Conservation (phyloP, 805 yeast species). For the Isabelozyma rhagii region DNA sequence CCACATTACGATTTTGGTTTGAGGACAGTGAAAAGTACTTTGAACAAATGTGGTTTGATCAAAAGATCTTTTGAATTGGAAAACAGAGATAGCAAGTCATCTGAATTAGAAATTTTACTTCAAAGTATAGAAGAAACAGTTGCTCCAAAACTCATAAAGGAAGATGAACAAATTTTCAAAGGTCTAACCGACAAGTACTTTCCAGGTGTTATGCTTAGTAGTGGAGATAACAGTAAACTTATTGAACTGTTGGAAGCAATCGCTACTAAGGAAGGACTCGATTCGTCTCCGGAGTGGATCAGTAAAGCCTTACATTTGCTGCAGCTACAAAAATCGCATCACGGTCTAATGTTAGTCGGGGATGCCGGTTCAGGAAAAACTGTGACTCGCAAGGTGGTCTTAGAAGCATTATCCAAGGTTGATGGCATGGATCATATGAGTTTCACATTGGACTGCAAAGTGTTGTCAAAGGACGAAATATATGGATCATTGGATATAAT, state of each 20-base stretch:
- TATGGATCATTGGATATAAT: slow-evolving; percentile 71
- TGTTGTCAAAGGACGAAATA: slow-evolving; percentile 58
- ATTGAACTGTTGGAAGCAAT: slow-evolving; percentile 15
- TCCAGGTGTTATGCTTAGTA: slow-evolving; percentile 14
- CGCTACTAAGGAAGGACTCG: slow-evolving; percentile 30
- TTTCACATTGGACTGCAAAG: slow-evolving; percentile 70
- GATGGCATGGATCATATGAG: slow-evolving; percentile 35
- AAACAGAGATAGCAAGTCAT: not conserved
- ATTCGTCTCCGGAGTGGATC: slow-evolving; percentile 41
- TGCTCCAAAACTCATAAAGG: slow-evolving; percentile 59
- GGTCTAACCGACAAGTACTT: slow-evolving; percentile 19
- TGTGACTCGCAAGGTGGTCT: slow-evolving; percentile 45
- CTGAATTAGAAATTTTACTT: slow-evolving; percentile 36
- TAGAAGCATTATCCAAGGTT: slow-evolving; percentile 38
- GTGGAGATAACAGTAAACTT: slow-evolving; percentile 22
- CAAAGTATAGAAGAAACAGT: slow-evolving; percentile 59
- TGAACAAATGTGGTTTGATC: slow-evolving; percentile 55
- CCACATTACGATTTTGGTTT: slow-evolving; percentile 89
- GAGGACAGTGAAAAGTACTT: slow-evolving; percentile 69
- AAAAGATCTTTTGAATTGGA: slow-evolving; percentile 16
- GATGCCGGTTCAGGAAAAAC: slow-evolving; percentile 74
- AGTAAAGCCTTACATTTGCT: slow-evolving; percentile 58
- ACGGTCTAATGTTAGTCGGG: slow-evolving; percentile 83
- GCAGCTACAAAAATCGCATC: slow-evolving; percentile 60
- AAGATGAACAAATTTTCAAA: slow-evolving; percentile 47